These are phyloP conservation scores for Diaporthe sp. DNA, from an alignment of 2,329 filamentous ascomycete genomes.

Conservation along the genomic window DNA sequence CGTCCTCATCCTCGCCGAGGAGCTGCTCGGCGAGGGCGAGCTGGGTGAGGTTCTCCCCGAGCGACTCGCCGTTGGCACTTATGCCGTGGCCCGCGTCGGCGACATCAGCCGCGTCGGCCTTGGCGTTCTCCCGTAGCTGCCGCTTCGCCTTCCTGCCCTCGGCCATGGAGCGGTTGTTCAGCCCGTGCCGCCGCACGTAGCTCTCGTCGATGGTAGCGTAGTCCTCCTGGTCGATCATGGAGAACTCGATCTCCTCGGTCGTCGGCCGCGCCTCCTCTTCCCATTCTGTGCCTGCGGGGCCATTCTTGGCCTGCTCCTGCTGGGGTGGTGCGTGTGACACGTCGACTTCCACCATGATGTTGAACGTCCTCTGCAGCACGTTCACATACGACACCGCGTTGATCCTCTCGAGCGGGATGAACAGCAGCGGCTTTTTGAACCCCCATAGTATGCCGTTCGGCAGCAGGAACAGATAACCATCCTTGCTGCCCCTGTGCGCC, in stretches of 20 bases:
- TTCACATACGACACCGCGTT: constrained; percentile 74
- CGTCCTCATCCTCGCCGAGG: constrained; percentile 70
- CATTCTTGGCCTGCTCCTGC: neutral
- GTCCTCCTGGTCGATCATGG: constrained; percentile 77
- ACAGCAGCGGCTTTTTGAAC: constrained; percentile 76
- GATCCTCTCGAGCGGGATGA: constrained; percentile 70
- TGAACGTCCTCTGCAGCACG: constrained; percentile 76
- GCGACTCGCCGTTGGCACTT: constrained; percentile 50
- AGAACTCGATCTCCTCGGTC: constrained; percentile 73
- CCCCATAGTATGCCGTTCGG: constrained; percentile 75
- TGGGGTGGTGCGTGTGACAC: constrained; percentile 38
- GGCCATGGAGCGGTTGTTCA: constrained; percentile 76
- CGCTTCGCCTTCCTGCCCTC: constrained; percentile 74
- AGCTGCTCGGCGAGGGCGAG: constrained; percentile 63
- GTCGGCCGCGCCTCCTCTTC: constrained; percentile 43
- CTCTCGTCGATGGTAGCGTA: constrained; percentile 70
- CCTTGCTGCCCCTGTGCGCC: constrained; percentile 75
- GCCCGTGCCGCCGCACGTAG: constrained; percentile 69
- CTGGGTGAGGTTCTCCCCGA: constrained; percentile 54
- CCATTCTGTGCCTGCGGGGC: constrained; percentile 34
- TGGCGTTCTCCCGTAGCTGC: constrained; percentile 68
- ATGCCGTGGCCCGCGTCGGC: constrained; percentile 44
- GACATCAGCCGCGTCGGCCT: constrained; percentile 50
- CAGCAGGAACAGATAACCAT: constrained; percentile 75
- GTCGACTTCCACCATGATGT: constrained; percentile 72